Evolutionary conservation across 2,329 filamentous ascomycete genomes (phyloP), one percentile per base, ranked within the genome.

Genomic region (Aspergillus clavatus): DNA sequence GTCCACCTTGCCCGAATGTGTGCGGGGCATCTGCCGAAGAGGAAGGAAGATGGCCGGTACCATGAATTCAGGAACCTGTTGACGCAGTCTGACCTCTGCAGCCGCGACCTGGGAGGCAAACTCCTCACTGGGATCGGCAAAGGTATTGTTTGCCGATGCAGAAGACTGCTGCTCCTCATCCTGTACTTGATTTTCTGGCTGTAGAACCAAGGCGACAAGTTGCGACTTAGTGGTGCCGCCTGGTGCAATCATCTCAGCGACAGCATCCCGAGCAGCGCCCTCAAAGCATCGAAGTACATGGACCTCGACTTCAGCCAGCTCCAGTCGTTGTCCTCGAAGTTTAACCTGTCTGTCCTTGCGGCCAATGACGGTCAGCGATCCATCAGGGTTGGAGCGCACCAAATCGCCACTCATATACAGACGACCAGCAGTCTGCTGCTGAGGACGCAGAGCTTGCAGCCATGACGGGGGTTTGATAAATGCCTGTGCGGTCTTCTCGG

Each of bases 351-450:
- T 33, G 43, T 56, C 50, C n/a, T 49, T 52, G 22, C 54, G 45
- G n/a, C 50, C 52, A n/a, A 52, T n/a, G 14, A 42, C 46, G 1
- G 6, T 18, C 3, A 56, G 36, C 5, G 48, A 41, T 4, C 54
- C 55, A 12, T 62, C 54, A 2, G 45, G 39, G 29, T 59, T 50
- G 41, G 60, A 61, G 27, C 47, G 52, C 2, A 57, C 59, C 14
- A 66, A 47, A 42, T 68, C 65, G 0, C 65, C 65, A 5, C 62
- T 67, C 40, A 53, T 57, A 44, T 66, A 68, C 1, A 64, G n/a
- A 7, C 59, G 54, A 5, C 50, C 47, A 11, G 18, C 19, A 3
- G 49, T 36, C 18, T 18, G 18, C 35, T 23, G 21, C 35, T 12
- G 14, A 10, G 35, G 46, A 14, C 51, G 38, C 14, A 50, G n/a